Base-by-base conservation (phyloP, 495 filamentous ascomycete genomes). In the Aspergillus steynii region DNA sequence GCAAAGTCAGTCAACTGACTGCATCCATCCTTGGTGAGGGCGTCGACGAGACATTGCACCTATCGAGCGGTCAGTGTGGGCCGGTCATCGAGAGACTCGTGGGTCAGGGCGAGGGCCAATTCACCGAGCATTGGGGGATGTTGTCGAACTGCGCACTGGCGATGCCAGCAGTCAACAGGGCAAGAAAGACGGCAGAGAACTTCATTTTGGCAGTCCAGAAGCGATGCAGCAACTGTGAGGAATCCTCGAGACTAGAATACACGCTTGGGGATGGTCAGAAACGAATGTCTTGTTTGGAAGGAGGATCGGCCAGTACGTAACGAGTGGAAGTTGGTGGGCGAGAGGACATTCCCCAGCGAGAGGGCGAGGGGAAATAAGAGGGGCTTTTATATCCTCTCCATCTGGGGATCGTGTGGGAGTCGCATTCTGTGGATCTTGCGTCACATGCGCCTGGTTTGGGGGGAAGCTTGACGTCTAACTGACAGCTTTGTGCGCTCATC, bases 91-190 rank as follows among this genome's bases (percentile, higher is more conserved):
- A 25, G 26, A 26, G 48, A 14, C 0, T 5, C 5, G 20, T 47
- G 29, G 20, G 20, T 20, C 10, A n/a, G 32, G 50, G 20, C 29
- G 12, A 52, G 47, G 27, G 29, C 52, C 27, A 50, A 3, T 74
- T 58, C 72, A 83, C 79, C 53, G 80, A 77, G 72, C 80, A 83
- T 4, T 28, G 3, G 2, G 80, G 80, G 7, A 83, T 64, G 53
- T 77, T 56, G 31, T 71, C 70, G 8, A 80, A 61, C 68, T 80
- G 77, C 50, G 75, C 75, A 34, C 68, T 64, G 62, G 72, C 74
- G 51, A 81, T 62, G 53, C 71, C 67, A 61, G 73, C 71, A 51
- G 68, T 67, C 58, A 77, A 63, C 29, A 82, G 60, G 29, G 73
- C 60, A 66, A 76, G 55, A n/a, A 75, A 56, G 50, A 68, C 56